Evolutionary conservation across 371 early-diverging fungal species (phyloP).

Genomic region (Blastocladiella emersonii): DNA sequence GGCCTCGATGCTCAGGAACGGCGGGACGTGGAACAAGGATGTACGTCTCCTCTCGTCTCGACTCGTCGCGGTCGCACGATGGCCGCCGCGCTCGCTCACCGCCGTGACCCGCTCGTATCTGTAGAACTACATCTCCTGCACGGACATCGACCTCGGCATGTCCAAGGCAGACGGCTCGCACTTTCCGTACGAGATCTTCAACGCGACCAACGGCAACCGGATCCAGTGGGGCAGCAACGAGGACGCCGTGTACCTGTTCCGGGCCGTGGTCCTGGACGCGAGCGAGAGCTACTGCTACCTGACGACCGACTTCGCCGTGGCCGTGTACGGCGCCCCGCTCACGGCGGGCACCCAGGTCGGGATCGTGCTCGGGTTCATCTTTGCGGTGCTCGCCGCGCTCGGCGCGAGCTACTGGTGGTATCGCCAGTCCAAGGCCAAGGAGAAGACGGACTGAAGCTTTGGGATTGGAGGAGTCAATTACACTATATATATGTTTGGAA

Average conservation of each 20-base stretch:
- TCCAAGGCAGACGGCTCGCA: not conserved
- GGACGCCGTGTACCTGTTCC: not conserved
- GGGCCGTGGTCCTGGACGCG: constrained; percentile 1
- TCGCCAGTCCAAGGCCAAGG: not conserved
- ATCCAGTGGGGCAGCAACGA: not conserved
- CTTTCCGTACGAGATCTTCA: constrained; percentile 17
- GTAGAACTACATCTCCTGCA: too few relatives aligned
- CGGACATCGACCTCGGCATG: too few relatives aligned
- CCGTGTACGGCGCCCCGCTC: constrained; percentile 4
- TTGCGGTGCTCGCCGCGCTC: not conserved
- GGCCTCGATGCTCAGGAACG: constrained; percentile 9
- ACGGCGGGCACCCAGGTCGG: not conserved
- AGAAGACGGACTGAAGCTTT: constrained; percentile 3
- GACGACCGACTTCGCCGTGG: constrained; percentile 1
- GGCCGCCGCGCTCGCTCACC: not conserved
- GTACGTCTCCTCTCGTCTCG: not conserved
- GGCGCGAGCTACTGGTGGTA: constrained; percentile 1
- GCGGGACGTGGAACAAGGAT: not conserved
- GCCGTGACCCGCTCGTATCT: not conserved
- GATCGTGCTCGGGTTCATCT: constrained; percentile 2
- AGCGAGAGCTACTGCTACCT: not conserved
- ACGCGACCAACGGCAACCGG: constrained; percentile 11
- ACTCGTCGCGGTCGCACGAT: not conserved
- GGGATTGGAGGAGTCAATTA: too few relatives aligned
- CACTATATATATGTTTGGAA: too few relatives aligned